Base-by-base conservation (phyloP, 176 grass and related monocot species). In the Triticum turgidum region DNA sequence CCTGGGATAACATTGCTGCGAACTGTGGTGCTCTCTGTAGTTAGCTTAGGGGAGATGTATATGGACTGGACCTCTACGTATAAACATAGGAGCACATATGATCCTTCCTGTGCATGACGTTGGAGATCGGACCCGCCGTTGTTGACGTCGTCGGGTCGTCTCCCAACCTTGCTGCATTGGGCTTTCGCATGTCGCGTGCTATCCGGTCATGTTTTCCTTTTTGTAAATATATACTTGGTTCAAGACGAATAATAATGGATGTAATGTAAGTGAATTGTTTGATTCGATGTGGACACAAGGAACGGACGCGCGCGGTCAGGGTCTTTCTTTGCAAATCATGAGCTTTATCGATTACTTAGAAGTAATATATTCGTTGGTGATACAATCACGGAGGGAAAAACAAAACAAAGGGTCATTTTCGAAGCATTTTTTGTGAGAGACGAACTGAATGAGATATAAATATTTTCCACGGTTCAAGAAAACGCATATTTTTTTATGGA, bases 41-140 rank as follows among this genome's bases (percentile, higher is more conserved):
- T 51, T 75, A 52, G 73, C 44, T 76, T 76, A 52, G 44, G 17
- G 73, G 44, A 76, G 73, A 76, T 76, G 38, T 73, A 73, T 52
- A 51, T 29, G 7, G 42, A 51, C 22, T 29, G 7, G 42, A 51
- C 22, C 72, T 75, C 42, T 17, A 51, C 24, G 41, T 75, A 25
- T 75, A 75, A 75, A 17, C 11, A 12, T 75, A 75, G 29, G 37
- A 72, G 29, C 13, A 44, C 44, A 45, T 20, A 56, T 20, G 27
- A 9, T 30, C 29, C 29, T 30, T 30, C 49, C 9, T 76, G 44
- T 32, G 73, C 73, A 18, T 32, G 73, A 52, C 24, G 73, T 76
- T 76, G 73, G 73, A 52, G 44, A 76, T 52, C 24, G 13, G 72
- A 75, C 72, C 72, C 42, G 45, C 72, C 22, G 71, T 47, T 74